Base-by-base conservation (phyloP, 1,139 yeast genomes). In the Zygoascus hellenicus region DNA sequence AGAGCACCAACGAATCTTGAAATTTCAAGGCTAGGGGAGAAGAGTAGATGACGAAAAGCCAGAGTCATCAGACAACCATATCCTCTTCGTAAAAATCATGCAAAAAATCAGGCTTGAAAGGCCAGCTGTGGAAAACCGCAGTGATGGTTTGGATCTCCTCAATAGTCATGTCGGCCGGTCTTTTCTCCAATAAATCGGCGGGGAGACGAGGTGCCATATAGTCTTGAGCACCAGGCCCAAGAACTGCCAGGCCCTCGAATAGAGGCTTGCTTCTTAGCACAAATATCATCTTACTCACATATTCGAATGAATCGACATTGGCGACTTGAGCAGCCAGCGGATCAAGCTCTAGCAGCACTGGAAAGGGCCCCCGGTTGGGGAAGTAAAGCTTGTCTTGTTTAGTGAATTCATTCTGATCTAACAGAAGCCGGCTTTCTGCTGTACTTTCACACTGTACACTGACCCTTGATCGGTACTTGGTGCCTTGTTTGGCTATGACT, bases 221-320 rank as follows among this genome's bases (percentile, higher is more conserved):
- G 5, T 67, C 75, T 9, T 40, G 46, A 0, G 94, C 96, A 1
- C 96, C 97, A 0, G 95, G 90, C 0, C 95, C 95, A 13, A 90
- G 65, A 14, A 76, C 71, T 11, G 71, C 68, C 2, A 85, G 57
- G 1, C 76, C 71, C 5, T 78, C 79, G 2, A 50, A 40, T 5
- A 88, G 59, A 1, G 77, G 75, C 19, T 72, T 71, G 3, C 74
- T 71, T 14, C 76, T 70, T 40, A 76, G 67, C 41, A 80, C 74
- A 71, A 83, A 77, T 38, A 90, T 64, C 54, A 78, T 77, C 57
- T 82, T 83, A 16, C 82, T 72, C 13, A 88, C 78, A 54, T 77
- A 78, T 51, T 87, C 94, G 66, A 84, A 75, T 38, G 75, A 74
- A 45, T 80, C 85, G 5, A 77, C 59, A 55, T 79, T 47, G 33